Conservation (phyloP, 106 monocot genomes). For the Iris macrosiphon region DNA sequence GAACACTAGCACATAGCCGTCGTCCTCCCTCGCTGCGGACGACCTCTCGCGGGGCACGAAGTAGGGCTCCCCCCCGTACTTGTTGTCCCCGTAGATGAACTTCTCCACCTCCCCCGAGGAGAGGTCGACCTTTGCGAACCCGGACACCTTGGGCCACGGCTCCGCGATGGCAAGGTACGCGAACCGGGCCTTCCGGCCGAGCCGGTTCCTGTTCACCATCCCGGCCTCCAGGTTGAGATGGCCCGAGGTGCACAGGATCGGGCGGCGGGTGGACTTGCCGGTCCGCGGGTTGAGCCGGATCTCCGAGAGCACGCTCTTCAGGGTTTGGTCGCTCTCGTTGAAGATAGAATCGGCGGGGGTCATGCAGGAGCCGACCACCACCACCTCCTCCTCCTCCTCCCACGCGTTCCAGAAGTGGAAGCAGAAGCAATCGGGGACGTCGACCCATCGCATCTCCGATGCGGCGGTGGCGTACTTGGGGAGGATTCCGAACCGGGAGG, state of each 20-base stretch:
- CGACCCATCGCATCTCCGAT: constrained; percentile 33
- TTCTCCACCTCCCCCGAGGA: constrained; percentile 42
- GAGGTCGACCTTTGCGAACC: constrained; percentile 84
- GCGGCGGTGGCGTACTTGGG: constrained; percentile 35
- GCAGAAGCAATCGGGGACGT: constrained; percentile 61
- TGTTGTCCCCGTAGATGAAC: constrained; percentile 49
- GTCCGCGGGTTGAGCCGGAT: constrained; percentile 52
- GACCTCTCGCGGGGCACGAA: constrained; percentile 31
- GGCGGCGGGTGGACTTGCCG: constrained; percentile 44
- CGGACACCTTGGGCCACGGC: constrained; percentile 91
- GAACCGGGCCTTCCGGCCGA: constrained; percentile 64
- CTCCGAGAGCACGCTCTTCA: constrained; percentile 61
- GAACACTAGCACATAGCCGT: constrained; percentile 47
- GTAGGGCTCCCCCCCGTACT: constrained; percentile 64
- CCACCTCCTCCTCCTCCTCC: constrained; percentile 27
- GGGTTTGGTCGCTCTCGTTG: constrained; percentile 22
- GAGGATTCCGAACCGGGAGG: constrained; percentile 36
- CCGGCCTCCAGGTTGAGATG: constrained; percentile 73
- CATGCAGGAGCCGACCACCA: constrained; percentile 22
- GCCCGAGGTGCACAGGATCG: constrained; percentile 21
- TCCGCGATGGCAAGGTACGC: constrained; percentile 90
- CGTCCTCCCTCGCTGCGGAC: constrained; percentile 44
- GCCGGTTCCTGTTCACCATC: constrained; percentile 79
- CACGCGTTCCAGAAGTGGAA: constrained; percentile 58
- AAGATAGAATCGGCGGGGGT: constrained; percentile 13